Percentiles rank a stretch among this genome's conserved stretches.
These are phyloP conservation scores for Candida anutae DNA, from an alignment of 1,139 yeast genomes.

Conservation along the genomic window DNA sequence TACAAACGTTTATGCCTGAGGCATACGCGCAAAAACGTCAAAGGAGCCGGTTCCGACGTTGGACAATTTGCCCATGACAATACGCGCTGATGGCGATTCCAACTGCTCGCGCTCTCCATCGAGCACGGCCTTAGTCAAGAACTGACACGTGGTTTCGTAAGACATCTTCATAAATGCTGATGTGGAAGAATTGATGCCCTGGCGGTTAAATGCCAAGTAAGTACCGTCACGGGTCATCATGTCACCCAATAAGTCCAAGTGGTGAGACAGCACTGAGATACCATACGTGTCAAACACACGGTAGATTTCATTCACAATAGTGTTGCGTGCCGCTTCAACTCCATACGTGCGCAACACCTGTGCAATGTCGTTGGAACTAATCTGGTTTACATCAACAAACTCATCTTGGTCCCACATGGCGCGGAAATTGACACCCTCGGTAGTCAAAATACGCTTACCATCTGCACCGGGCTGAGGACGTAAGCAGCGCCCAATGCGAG, in stretches of 20 bases:
- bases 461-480: conserved; percentile 65
- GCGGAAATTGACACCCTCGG: conserved; percentile 96
- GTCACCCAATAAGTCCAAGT: conserved; percentile 93
- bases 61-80: conserved; percentile 86
- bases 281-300: conserved; percentile 96
- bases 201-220: conserved; percentile 93
- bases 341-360: conserved; percentile 91
- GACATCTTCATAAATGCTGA: conserved; percentile 99
- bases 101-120: conserved; percentile 85
- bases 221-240: conserved; percentile 99
- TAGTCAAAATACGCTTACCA: conserved; percentile 64
- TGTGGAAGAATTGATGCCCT: conserved; percentile 92
- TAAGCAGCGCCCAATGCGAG: conserved; percentile 86
- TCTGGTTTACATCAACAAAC: conserved; percentile 79
- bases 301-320: conserved; percentile 92
- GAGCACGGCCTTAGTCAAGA: conserved; percentile 91
- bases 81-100: conserved; percentile 91
- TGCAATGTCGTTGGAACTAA: conserved; percentile 86
- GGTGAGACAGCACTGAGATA: conserved; percentile 87
- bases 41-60: conserved; percentile 96
- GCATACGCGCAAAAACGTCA: conserved; percentile 72
- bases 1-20: conserved; percentile 18
- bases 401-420: conserved; percentile 99
- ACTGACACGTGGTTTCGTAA: conserved; percentile 96
- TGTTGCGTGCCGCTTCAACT: conserved; percentile 97